phyloP scores from a whole-genome alignment of 1,139 yeast species.

The Yamadazyma friedrichii region DNA sequence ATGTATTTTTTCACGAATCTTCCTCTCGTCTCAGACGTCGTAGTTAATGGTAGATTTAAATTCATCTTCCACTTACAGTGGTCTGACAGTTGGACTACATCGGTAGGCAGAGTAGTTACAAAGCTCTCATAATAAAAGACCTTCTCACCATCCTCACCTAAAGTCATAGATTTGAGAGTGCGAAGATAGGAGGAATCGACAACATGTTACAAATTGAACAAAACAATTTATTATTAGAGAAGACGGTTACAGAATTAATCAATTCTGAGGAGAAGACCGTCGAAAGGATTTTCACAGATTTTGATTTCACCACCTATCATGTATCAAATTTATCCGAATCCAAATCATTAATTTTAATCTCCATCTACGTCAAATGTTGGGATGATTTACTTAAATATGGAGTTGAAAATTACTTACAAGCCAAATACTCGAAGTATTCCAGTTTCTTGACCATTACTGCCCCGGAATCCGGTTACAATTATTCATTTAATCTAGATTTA shows the following conservation, averaged over 20 bases:
- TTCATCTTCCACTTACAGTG: too few species aligned
- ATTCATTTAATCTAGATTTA: constrained; percentile 70
- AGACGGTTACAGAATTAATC: constrained; percentile 40
- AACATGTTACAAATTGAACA: constrained; percentile 46
- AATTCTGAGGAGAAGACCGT: constrained; percentile 49
- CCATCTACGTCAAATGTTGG: constrained; percentile 77
- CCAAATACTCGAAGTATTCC: constrained; percentile 36
- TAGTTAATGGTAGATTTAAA: too few species aligned
- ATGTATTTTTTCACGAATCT: constrained; percentile 1
- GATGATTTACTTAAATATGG: constrained; percentile 69
- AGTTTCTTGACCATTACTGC: constrained; percentile 29
- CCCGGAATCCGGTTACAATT: constrained; percentile 79
- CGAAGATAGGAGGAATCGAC: constrained; percentile 1
- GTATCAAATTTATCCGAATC: constrained; percentile 73
- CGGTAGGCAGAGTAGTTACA: too few species aligned
- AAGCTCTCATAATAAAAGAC: too few species aligned
- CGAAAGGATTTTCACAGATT: constrained; percentile 90
- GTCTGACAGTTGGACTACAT: too few species aligned
- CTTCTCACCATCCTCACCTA: too few species aligned
- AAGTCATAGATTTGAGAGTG: constrained; percentile 5
- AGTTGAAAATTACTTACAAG: constrained; percentile 43
- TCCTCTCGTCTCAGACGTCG: background rate
- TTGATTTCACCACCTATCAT: constrained; percentile 93
- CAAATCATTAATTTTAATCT: constrained; percentile 62
- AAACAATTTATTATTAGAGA: constrained; percentile 42